Evolutionary conservation across 2,329 filamentous ascomycete genomes (phyloP).

Genomic region (Purpureocillium takamizusanense): DNA sequence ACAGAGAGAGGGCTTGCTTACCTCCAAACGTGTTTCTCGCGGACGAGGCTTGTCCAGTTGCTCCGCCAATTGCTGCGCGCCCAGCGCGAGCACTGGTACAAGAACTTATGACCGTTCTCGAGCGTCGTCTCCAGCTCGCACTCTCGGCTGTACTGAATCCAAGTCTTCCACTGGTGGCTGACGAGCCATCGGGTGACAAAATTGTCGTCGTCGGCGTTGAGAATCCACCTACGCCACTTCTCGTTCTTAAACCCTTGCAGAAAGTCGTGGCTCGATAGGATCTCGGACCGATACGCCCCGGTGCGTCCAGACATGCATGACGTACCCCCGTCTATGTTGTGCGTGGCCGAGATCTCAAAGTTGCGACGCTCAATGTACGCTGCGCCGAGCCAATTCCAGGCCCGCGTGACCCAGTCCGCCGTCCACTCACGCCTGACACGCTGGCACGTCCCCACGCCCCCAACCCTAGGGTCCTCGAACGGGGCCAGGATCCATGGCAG

Average conservation of each 20-base stretch:
- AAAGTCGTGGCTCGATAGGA: slow-evolving; percentile 78
- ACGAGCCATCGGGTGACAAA: slow-evolving; percentile 97
- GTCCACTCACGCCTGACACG: slow-evolving; percentile 63
- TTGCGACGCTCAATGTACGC: slow-evolving; percentile 90
- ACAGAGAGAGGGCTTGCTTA: slow-evolving; percentile 42
- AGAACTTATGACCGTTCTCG: slow-evolving; percentile 78
- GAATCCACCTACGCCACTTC: slow-evolving; percentile 77
- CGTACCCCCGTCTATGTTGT: slow-evolving; percentile 90
- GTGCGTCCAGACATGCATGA: slow-evolving; percentile 94
- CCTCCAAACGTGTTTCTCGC: slow-evolving; percentile 78
- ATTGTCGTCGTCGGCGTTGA: slow-evolving; percentile 97
- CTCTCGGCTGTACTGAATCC: slow-evolving; percentile 86
- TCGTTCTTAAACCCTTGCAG: slow-evolving; percentile 86
- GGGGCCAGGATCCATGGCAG: slow-evolving; percentile 89
- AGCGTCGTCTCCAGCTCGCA: slow-evolving; percentile 90
- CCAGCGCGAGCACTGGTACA: slow-evolving; percentile 92
- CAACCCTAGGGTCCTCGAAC: slow-evolving; percentile 75
- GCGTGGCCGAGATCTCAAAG: slow-evolving; percentile 93
- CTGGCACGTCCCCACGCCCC: slow-evolving; percentile 89
- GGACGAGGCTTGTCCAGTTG: slow-evolving; percentile 83
- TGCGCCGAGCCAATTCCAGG: slow-evolving; percentile 86
- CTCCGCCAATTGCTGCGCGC: slow-evolving; percentile 96
- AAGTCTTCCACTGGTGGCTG: slow-evolving; percentile 84
- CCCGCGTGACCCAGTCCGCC: slow-evolving; percentile 47
- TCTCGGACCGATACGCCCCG: slow-evolving; percentile 82